Evolutionary conservation across 164 flowering plant genomes (phyloP), one percentile per base, ranked within the genome.

Genomic region (Vitis riparia): DNA sequence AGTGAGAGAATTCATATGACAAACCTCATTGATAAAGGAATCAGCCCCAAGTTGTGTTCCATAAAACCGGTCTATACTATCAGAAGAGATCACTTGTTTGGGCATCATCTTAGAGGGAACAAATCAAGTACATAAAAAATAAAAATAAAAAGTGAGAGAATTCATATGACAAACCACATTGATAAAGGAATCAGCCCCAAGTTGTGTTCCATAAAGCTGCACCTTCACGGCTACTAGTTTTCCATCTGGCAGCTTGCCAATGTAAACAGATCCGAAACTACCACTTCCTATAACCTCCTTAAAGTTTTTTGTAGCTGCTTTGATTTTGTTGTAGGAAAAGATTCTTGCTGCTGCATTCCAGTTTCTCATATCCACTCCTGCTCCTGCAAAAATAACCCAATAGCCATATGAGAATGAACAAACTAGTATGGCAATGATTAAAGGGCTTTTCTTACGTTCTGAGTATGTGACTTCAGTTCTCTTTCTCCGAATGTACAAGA

Each of bases 211-310:
- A 69, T 92, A 96, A 72, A 79, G 84, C 65, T 91, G 84, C 55
- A 92, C 91, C 89, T 92, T 92, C 57, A 92, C 94, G 76, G 97
- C 97, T 10, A 90, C 90, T 48, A 70, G 63, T 76, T 86, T 92
- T 16, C 95, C 95, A 77, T 84, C 87, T 13, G 87, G 75, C 69
- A 92, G 87, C 77, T 89, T 88, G 69, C 97, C 97, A 68, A 81
- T 83, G 71, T 84, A 92, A 63, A 92, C 96, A 79, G 90, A 82
- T 70, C 97, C 96, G 77, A 92, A 92, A 75, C 97, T 85, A 66
- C 97, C 97, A 32, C 87, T 85, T 51, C 97, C 97, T 50, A 92
- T 81, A 13, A 81, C 80, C 73, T 90, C 85, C 80, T 86, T 92
- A 63, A 92, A 92, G 82, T 90, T 92, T 70, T 77, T 84, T 62